Evolutionary conservation across 2,329 filamentous ascomycete species (phyloP).

Genomic region (Colletotrichum theobromicola): DNA sequence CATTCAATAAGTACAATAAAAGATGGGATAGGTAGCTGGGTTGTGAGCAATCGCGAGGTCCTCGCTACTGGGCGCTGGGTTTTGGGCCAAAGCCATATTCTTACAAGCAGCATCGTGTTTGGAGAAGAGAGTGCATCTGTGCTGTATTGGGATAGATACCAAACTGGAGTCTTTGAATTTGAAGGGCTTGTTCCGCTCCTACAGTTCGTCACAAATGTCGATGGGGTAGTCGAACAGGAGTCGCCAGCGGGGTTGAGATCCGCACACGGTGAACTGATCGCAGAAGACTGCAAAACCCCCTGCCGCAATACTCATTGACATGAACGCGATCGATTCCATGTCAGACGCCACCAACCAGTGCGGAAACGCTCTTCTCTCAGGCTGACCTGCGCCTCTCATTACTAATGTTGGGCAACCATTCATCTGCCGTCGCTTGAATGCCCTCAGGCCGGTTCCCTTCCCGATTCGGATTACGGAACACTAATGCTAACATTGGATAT

Average conservation of each 20-base stretch:
- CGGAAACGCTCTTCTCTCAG: not conserved
- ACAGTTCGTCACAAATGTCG: fast-evolving
- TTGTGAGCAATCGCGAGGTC: not conserved
- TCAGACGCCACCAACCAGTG: not conserved
- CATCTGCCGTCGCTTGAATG: not conserved
- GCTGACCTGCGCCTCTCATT: not conserved
- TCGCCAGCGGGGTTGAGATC: not conserved
- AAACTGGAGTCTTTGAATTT: not conserved
- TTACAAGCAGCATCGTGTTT: not conserved
- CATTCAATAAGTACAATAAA: not conserved
- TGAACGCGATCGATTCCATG: not conserved
- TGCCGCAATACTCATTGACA: fast-evolving
- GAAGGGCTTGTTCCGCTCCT: fast-evolving
- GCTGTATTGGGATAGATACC: not conserved
- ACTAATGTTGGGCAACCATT: not conserved
- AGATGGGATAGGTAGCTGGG: not conserved
- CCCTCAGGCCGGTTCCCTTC: not conserved
- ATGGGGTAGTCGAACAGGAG: not conserved
- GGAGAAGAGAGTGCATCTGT: fast-evolving
- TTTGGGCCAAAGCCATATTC: not conserved
- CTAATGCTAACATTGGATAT: too few species aligned
- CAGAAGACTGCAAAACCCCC: not conserved
- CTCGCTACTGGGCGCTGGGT: not conserved
- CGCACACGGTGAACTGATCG: not conserved
- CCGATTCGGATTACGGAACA: not conserved